Base-by-base conservation (phyloP, 2,329 filamentous ascomycete genomes). In the Hymenoscyphus occultus region DNA sequence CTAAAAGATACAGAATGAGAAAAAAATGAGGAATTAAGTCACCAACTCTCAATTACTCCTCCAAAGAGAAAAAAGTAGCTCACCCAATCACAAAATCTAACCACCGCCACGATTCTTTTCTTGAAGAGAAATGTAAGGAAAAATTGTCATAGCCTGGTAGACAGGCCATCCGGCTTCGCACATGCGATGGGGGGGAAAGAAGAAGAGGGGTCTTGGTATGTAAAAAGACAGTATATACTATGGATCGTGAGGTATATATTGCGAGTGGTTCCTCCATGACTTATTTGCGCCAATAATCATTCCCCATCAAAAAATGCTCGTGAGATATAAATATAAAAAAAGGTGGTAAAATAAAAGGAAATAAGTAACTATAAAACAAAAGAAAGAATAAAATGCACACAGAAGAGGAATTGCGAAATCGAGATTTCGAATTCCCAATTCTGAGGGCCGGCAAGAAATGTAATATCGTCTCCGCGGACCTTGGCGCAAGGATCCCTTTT, bases 361-460 rank as follows among this genome's bases (percentile, higher is more conserved):
- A 16, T 22, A 51, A 51, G 45, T 6, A 12, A 60, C 4, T 42
- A 40, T 32, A 45, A 28, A 19, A 54, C 59, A 56, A 31, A 32
- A 31, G 39, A 14, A 40, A 54, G 35, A 51, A 28, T 28, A 59
- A 31, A 58, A 63, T 48, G 32, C 51, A 19, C 51, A 62, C 39
- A 45, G 5, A 22, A 59, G 19, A 59, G 42, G 35, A 35, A 4
- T 35, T 35, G 13, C 58, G 19, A 40, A n/a, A 63, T 58, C 14
- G 22, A 28, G 19, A 39, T 45, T 58, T 48, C 22, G 51, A 40
- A 19, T 19, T 54, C 35, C 9, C 56, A 32, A 28, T 56, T 65
- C 63, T 62, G 63, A 60, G 57, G 60, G 65, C 35, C 31, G 58
- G 65, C 61, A 67, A 67, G 66, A 65, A 67, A 56, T 64, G 64